Evolutionary conservation across 2,329 filamentous ascomycete genomes (phyloP).

Genomic region (Colletotrichum sp.): DNA sequence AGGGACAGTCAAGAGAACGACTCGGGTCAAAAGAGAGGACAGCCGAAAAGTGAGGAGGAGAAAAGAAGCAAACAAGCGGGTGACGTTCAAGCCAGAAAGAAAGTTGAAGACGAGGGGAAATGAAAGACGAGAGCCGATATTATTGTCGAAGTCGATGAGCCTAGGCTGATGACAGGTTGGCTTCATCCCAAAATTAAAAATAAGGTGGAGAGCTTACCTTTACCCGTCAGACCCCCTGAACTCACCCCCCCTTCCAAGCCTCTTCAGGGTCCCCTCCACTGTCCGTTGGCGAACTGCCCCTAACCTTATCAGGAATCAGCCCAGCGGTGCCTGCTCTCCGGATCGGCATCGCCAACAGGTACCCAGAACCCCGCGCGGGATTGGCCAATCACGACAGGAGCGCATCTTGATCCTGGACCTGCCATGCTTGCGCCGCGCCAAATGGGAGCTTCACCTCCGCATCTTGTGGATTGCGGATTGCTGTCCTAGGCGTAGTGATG

Average conservation of each 20-base stretch:
- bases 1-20: neutral
- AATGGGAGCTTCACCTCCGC: neutral
- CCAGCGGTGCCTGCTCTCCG: conserved; percentile 14
- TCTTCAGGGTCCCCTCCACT: conserved; percentile 19
- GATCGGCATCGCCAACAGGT: conserved; percentile 14
- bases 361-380: conserved; percentile 6
- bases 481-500: neutral
- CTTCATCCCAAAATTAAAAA: conserved; percentile 26
- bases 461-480: neutral
- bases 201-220: conserved; percentile 19
- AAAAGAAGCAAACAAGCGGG: neutral
- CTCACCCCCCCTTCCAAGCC: conserved; percentile 10
- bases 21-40: neutral
- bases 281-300: conserved; percentile 4
- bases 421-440: neutral
- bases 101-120: neutral
- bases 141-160: neutral
- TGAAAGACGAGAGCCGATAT: neutral
- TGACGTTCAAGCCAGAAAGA: neutral
- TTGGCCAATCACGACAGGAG: conserved; percentile 21
- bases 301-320: conserved; percentile 21
- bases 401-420: conserved; percentile 12
- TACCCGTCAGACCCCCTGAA: neutral
- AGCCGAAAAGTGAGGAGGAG: neutral
- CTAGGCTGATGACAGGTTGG: conserved; percentile 24